Evolutionary conservation across 2,329 filamentous ascomycete genomes (phyloP), one percentile per base, ranked within the genome.

Genomic region (Penicillium palitans): DNA sequence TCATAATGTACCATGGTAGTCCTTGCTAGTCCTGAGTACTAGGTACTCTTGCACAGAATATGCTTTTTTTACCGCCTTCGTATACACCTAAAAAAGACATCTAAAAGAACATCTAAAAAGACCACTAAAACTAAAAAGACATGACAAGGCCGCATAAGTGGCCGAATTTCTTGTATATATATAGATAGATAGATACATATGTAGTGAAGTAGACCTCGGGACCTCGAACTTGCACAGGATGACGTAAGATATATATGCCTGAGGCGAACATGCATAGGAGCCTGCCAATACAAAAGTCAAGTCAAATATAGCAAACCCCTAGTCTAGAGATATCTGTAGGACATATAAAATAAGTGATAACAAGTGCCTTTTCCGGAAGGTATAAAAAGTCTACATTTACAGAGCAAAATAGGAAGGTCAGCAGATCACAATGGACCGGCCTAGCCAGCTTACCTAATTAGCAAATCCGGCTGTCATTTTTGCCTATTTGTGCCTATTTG

Each of bases 401-500:
- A 31, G 15, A 52, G 42, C 42, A 35, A 51, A 55, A 27, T 21
- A 25, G 12, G 31, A 7, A 57, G 54, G 54, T 57, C 54, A 57
- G 48, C 54, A 44, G 54, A 57, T 33, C 47, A 19, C 29, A 15
- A 56, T 56, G 6, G 54, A 35, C 54, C 47, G 54, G 54, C 8
- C 54, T 52, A 35, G 54, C 54, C 54, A 35, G 46, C 47, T 51
- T 52, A 51, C 31, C 40, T 56, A 56, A 56, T 35, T 35, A 3
- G 13, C 21, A 21, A 52, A 56, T 39, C 29, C 54, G 10, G 29
- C 29, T 27, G 40, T 37, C 40, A 39, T 56, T 56, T 56, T 41
- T 56, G 53, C 42, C 52, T 29, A 53, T 46, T 42, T 44, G 50
- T 52, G 50, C 19, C 51, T 53, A 27, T 54, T 48, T 54, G 52